Conservation (phyloP, 1,139 yeast species). For the Arxiozyma telluris region DNA sequence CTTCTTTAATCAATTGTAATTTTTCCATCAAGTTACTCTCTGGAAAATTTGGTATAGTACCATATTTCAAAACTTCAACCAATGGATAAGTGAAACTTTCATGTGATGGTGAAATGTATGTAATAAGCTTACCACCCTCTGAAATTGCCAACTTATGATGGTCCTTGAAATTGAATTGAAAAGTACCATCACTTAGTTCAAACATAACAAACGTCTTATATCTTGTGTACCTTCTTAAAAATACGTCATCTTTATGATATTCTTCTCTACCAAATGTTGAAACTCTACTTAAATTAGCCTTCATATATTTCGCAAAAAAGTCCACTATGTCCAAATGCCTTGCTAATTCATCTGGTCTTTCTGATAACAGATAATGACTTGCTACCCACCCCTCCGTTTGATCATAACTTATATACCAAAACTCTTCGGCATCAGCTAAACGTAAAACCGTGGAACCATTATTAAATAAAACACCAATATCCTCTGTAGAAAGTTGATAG, state of each 20-base stretch:
- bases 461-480: conserved; percentile 85
- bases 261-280: conserved; percentile 40
- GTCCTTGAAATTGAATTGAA: conserved; percentile 91
- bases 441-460: conserved; percentile 74
- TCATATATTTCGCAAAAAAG: conserved; percentile 78
- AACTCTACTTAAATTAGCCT: conserved; percentile 67
- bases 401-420: conserved; percentile 52
- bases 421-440: conserved; percentile 52
- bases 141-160: conserved; percentile 83
- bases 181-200: conserved; percentile 83
- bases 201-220: conserved; percentile 79
- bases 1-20: conserved; percentile 27
- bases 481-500: conserved; percentile 82
- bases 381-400: conserved; percentile 66
- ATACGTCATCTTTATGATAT: conserved; percentile 49
- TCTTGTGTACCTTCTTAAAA: conserved; percentile 74
- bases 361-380: conserved; percentile 47
- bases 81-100: conserved; percentile 63
- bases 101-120: conserved; percentile 74
- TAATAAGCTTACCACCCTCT: conserved; percentile 63
- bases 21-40: conserved; percentile 43
- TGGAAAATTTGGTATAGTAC: conserved; percentile 55
- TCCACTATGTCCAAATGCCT: conserved; percentile 77
- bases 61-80: conserved; percentile 50
- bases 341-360: conserved; percentile 52